phyloP scores from a whole-genome alignment of 257 asterid species.

The Solanum infundibuliforme region DNA sequence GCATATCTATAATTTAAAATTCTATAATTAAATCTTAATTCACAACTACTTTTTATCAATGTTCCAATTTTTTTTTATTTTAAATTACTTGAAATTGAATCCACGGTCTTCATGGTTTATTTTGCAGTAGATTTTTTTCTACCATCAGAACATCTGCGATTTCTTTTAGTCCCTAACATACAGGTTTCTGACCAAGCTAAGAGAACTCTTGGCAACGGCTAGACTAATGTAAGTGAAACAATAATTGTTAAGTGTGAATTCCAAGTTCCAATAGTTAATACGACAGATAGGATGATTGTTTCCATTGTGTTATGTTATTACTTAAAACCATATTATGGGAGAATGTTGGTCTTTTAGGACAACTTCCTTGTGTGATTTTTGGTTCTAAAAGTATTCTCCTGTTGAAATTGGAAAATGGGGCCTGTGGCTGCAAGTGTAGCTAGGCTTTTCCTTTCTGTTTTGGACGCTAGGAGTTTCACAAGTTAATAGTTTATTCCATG shows the following conservation, averaged over 20 bases:
- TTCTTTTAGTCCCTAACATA: background rate
- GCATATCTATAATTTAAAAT: background rate
- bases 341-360: background rate
- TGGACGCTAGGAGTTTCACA: background rate
- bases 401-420: background rate
- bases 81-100: background rate
- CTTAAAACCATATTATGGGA: background rate
- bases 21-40: too few relatives aligned
- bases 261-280: background rate
- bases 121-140: background rate
- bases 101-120: background rate
- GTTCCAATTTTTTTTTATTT: background rate
- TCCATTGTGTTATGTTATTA: background rate
- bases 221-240: background rate
- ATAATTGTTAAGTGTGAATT: background rate
- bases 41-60: background rate
- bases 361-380: background rate
- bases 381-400: background rate
- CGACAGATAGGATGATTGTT: background rate
- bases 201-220: background rate
- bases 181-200: background rate
- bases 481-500: background rate
- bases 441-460: background rate
- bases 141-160: background rate
- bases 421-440: background rate